Percentiles rank a stretch among this genome's conserved stretches.
Conservation (phyloP, 2,329 filamentous ascomycete species). For the Xenoacremonium recifei region DNA sequence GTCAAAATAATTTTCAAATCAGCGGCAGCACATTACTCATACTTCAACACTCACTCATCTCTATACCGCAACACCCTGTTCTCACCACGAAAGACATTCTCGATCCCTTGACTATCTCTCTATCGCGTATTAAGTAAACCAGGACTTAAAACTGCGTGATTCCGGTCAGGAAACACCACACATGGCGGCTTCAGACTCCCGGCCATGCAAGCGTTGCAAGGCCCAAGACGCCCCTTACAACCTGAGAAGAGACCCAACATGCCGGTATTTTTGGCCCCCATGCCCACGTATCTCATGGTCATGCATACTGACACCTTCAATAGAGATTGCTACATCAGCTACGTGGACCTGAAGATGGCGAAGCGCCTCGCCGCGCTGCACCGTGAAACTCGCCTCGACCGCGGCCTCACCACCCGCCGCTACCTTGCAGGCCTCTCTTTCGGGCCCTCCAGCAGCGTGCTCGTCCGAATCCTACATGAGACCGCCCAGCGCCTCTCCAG, state of each 20-base stretch:
- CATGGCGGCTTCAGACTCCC: constrained; percentile 18
- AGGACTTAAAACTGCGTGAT: no score
- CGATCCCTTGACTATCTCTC: neutral
- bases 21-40: neutral
- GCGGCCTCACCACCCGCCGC: constrained; percentile 32
- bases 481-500: constrained; percentile 65
- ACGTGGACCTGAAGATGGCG: constrained; percentile 74
- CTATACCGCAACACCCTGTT: neutral
- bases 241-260: constrained; percentile 32
- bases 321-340: constrained; percentile 71
- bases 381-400: constrained; percentile 42
- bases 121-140: neutral
- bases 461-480: constrained; percentile 73
- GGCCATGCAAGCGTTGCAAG: constrained; percentile 34
- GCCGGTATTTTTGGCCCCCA: constrained; percentile 24
- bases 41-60: neutral
- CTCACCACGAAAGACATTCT: neutral
- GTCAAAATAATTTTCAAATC: neutral
- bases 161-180: neutral
- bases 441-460: constrained; percentile 74
- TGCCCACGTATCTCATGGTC: neutral
- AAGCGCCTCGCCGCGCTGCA: constrained; percentile 63
- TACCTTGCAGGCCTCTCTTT: constrained; percentile 81
- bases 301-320: constrained; percentile 1
- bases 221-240: constrained; percentile 25